A percentile compares a stretch with the other conserved stretches of the same genome.
phyloP scores from a whole-genome alignment of 495 filamentous ascomycete species.

The Amorphotheca resinae region DNA sequence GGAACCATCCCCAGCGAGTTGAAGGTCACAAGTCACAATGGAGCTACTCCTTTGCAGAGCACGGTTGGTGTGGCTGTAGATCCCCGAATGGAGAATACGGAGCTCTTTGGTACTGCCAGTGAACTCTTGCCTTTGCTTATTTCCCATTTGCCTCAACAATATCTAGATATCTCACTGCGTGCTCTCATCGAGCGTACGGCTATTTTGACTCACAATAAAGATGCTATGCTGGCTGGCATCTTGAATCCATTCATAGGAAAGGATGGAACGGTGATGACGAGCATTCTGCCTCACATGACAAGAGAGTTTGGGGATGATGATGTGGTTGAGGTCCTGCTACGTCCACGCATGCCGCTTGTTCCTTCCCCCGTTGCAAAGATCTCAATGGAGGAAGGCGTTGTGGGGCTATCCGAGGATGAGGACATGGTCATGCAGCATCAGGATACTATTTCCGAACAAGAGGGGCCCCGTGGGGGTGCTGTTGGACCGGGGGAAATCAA shows the following conservation, averaged over 20 bases:
- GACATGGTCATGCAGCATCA: conserved; percentile 16
- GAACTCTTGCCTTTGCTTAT: conserved; percentile 50
- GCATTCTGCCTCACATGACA: conserved; percentile 66
- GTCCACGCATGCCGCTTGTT: conserved; percentile 50
- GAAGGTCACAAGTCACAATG: conserved; percentile 28
- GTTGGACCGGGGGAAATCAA: neutral
- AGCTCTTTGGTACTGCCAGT: conserved; percentile 31
- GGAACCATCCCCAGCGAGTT: conserved; percentile 28
- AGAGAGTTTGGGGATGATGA: conserved; percentile 43
- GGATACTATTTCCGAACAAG: conserved; percentile 2
- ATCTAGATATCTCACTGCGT: conserved; percentile 50
- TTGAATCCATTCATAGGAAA: conserved; percentile 55
- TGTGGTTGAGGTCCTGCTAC: conserved; percentile 59
- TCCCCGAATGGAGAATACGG: neutral
- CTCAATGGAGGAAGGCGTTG: conserved; percentile 18
- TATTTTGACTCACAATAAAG: conserved; percentile 50
- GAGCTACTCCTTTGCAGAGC: conserved; percentile 39
- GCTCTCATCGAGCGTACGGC: conserved; percentile 66
- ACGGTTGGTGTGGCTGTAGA: neutral
- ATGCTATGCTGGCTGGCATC: conserved; percentile 65
- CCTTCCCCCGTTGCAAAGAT: neutral
- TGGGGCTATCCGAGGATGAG: conserved; percentile 12
- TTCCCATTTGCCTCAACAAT: conserved; percentile 43
- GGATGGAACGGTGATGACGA: conserved; percentile 45
- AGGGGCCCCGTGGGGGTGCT: neutral